Conservation (phyloP, 2,329 filamentous ascomycete genomes). For the Apiospora saccharicola region DNA sequence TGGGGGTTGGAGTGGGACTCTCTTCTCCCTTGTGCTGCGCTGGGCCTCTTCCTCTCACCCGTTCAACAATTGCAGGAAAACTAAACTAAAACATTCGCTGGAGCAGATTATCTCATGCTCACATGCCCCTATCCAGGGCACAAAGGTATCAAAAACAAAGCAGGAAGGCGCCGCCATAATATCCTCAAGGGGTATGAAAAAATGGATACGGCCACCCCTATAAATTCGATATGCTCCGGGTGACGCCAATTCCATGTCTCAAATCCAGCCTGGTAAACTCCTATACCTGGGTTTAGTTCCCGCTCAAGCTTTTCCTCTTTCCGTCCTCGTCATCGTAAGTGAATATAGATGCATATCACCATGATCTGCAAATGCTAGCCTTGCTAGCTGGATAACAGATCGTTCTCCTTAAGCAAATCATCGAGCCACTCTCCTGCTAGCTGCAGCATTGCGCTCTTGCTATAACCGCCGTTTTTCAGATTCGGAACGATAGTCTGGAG, state of each 20-base stretch:
- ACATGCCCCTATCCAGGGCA: background rate
- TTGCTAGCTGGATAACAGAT: conserved; percentile 54
- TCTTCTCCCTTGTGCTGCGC: background rate
- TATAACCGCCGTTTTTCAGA: conserved; percentile 76
- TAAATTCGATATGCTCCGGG: conserved; percentile 22
- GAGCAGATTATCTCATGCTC: conserved; percentile 13
- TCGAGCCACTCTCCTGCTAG: conserved; percentile 83
- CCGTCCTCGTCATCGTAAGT: conserved; percentile 20
- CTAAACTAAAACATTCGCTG: background rate
- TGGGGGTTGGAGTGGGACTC: background rate
- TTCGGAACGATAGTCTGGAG: conserved; percentile 79
- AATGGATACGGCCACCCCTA: conserved; percentile 11
- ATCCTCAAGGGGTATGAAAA: background rate
- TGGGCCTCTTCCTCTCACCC: background rate
- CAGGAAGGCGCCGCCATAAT: conserved; percentile 13
- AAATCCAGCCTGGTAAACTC: conserved; percentile 15
- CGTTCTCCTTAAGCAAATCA: conserved; percentile 73
- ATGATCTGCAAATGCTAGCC: background rate
- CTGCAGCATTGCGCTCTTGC: conserved; percentile 81
- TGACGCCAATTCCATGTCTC: conserved; percentile 16
- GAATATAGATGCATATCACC: conserved; percentile 23
- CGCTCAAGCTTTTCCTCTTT: conserved; percentile 11
- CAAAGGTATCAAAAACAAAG: conserved; percentile 21
- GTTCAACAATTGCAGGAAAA: conserved; percentile 3
- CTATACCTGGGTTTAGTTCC: conserved; percentile 19